Percentiles rank a stretch among this genome's conserved stretches.
Conservation (phyloP, 2,329 filamentous ascomycete species). For the Colletotrichum chlorophyti region DNA sequence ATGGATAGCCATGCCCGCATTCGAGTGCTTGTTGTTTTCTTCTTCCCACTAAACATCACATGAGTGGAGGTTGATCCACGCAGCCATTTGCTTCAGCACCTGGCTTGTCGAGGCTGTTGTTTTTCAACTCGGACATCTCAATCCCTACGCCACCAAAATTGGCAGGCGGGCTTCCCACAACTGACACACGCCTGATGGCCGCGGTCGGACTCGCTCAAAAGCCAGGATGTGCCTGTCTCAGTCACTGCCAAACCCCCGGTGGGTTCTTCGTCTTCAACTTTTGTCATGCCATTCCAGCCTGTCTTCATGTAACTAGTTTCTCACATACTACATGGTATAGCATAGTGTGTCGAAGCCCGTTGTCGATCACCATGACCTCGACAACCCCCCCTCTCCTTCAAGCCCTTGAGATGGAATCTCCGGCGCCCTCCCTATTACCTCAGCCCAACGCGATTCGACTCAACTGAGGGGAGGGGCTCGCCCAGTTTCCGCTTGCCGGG, state of each 20-base stretch:
- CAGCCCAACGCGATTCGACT: neutral
- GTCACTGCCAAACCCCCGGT: constrained; percentile 5
- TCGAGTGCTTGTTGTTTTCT: too few relatives aligned
- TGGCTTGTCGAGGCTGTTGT: too few relatives aligned
- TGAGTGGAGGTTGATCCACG: too few relatives aligned
- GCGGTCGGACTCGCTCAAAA: neutral
- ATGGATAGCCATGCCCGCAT: too few relatives aligned
- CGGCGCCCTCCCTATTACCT: neutral
- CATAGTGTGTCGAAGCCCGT: constrained; percentile 5
- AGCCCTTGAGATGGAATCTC: neutral
- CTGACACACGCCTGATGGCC: constrained; percentile 4
- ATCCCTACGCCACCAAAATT: neutral
- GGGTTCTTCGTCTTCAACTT: neutral
- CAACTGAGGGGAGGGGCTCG: too few relatives aligned
- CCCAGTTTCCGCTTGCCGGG: neutral
- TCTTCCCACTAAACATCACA: too few relatives aligned
- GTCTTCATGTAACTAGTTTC: neutral
- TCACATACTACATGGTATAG: too few relatives aligned
- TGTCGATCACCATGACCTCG: constrained; percentile 16
- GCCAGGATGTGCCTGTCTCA: constrained; percentile 11
- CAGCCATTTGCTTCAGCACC: too few relatives aligned
- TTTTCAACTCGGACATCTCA: too few relatives aligned
- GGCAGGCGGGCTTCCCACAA: neutral
- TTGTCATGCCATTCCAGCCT: neutral
- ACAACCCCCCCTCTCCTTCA: neutral